Base-by-base conservation (phyloP, 2,329 filamentous ascomycete genomes). In the Colletotrichum sp. region DNA sequence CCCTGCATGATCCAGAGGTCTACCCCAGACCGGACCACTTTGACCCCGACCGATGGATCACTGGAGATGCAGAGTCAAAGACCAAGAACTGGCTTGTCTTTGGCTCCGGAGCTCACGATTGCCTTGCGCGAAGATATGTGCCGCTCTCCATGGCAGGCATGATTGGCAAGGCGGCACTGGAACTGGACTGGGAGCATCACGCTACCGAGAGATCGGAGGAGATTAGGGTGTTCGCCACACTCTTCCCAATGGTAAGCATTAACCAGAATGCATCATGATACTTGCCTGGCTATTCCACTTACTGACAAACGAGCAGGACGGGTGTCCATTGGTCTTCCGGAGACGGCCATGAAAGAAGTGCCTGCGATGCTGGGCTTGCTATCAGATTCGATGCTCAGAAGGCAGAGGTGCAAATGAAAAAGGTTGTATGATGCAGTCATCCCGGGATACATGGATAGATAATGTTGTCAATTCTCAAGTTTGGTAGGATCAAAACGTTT, bases 41-140 rank as follows among this genome's bases (percentile, higher is more conserved):
- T 36, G 84, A 90, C 52, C 89, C 89, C 0, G 88, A 90, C 4
- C 84, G 89, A 27, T 90, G 89, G 88, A 88, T 90, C 34, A 83
- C 87, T 0, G 89, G 89, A 0, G 87, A 90, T 70, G 88, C 89
- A 3, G 87, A 87, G 77, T 82, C 83, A 11, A 87, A 90, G 80
- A 88, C 85, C 0, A 89, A 88, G 79, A 90, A 90, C 69, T 90
- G 88, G 88, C 83, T 90, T 2, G 89, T 90, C 0, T 90, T 90
- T 78, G 89, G 89, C 3, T 83, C 88, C 0, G 89, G 89, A 0
- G 79, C 89, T 0, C 89, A 90, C 76, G 87, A 89, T 29, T 90
- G 89, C 74, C 82, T 90, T 2, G 89, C 88, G 1, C 82, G 85
- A 63, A 84, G 82, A 68, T 90, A 90, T 75, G 88, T 90, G 16